These are phyloP conservation scores for Phytopythium kandeliae DNA, from an alignment of 352 stramenopile species.

Conservation along the genomic window DNA sequence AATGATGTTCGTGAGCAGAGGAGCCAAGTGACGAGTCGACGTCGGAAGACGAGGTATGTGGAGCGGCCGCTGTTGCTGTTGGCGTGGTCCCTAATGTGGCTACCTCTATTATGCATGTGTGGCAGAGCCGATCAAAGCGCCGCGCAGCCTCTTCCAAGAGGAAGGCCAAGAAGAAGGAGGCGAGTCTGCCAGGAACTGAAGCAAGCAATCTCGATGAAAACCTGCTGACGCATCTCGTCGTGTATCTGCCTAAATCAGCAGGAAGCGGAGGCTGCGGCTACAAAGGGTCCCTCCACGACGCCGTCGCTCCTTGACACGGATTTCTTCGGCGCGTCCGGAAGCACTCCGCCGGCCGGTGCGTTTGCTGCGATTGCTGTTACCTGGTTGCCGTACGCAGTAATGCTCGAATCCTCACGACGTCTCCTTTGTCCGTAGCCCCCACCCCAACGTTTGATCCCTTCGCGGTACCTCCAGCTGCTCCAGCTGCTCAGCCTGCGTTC, in stretches of 20 bases:
- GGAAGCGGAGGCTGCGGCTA: slow-evolving; percentile 26
- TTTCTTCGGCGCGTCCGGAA: slow-evolving; percentile 52
- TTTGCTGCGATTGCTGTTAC: slow-evolving; percentile 2
- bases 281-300: slow-evolving; percentile 51
- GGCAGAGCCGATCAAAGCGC: slow-evolving; percentile 29
- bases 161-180: slow-evolving; percentile 78
- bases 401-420: slow-evolving; percentile 2
- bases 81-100: no score
- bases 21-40: slow-evolving; percentile 61
- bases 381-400: background rate
- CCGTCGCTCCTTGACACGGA: slow-evolving; percentile 73
- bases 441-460: slow-evolving; percentile 67
- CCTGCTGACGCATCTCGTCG: background rate
- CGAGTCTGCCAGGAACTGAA: slow-evolving; percentile 7
- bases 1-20: slow-evolving; percentile 17
- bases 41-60: slow-evolving; percentile 61
- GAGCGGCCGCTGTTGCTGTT: no score
- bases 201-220: slow-evolving; percentile 3
- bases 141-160: slow-evolving; percentile 60
- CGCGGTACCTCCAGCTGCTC: slow-evolving; percentile 19
- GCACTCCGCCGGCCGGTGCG: slow-evolving; percentile 28
- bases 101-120: background rate
- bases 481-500: slow-evolving; percentile 23
- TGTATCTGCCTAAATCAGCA: slow-evolving; percentile 13
- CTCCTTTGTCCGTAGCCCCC: slow-evolving; percentile 8